Conservation (phyloP, 2,329 filamentous ascomycete species). For the Atkinsonella hypoxylon region DNA sequence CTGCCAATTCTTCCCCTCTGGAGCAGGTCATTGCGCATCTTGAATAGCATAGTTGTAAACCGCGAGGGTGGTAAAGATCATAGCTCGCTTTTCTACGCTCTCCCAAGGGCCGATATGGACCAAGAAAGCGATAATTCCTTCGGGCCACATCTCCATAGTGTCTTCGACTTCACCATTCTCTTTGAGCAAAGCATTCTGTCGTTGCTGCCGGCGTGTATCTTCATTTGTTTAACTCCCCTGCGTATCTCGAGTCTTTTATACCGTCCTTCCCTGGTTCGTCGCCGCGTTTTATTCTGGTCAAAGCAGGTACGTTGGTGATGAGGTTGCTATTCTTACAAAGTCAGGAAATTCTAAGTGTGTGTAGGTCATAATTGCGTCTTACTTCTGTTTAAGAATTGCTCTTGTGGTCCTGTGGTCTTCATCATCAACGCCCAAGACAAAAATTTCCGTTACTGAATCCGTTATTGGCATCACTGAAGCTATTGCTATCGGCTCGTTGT, state of each 20-base stretch:
- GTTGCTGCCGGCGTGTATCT: conserved; percentile 14
- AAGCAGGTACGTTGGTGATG: conserved; percentile 11
- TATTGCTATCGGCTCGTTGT: conserved; percentile 15
- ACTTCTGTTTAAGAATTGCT: neutral
- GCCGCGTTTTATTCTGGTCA: conserved; percentile 10
- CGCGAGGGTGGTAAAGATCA: too few relatives aligned
- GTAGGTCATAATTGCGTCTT: too few relatives aligned
- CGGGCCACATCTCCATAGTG: conserved; percentile 13
- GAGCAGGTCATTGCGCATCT: too few relatives aligned
- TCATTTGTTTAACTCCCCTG: conserved; percentile 13
- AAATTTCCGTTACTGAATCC: conserved; percentile 18
- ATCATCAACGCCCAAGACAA: conserved; percentile 11
- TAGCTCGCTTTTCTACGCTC: too few relatives aligned
- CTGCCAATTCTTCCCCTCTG: too few relatives aligned
- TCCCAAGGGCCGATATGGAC: too few relatives aligned
- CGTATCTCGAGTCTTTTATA: conserved; percentile 10
- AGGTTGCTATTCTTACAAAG: too few relatives aligned
- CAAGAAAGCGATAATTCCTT: conserved; percentile 10
- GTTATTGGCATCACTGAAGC: conserved; percentile 17
- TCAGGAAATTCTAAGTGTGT: too few relatives aligned
- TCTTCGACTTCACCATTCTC: conserved; percentile 19
- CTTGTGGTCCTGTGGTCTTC: conserved; percentile 17
- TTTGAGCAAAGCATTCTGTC: conserved; percentile 21
- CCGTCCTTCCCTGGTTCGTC: neutral
- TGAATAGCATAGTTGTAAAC: too few relatives aligned